Percentiles rank a stretch among this genome's conserved stretches.
These are phyloP conservation scores for Spinellus fusiger DNA, from an alignment of 192 early-diverging fungal genomes.

Conservation along the genomic window DNA sequence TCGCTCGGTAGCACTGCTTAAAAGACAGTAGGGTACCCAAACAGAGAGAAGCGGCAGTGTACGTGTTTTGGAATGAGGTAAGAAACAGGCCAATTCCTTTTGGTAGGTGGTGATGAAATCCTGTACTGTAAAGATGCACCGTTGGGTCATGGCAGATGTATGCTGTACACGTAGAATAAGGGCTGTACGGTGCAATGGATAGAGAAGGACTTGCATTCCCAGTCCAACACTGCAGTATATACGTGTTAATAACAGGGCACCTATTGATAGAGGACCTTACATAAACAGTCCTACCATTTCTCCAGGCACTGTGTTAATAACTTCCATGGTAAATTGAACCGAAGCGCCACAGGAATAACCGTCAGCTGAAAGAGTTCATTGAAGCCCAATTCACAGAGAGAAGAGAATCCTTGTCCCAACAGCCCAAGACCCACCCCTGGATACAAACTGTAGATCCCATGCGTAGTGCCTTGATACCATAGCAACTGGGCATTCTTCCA, in stretches of 20 bases:
- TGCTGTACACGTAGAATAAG: conserved; percentile 25
- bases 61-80: not conserved
- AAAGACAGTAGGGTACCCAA: conserved; percentile 27
- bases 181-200: conserved; percentile 26
- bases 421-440: conserved; percentile 31
- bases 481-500: not conserved
- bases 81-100: conserved; percentile 11
- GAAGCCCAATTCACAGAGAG: conserved; percentile 16
- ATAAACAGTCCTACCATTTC: not conserved
- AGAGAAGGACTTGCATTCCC: conserved; percentile 20
- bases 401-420: conserved; percentile 20
- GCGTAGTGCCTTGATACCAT: not conserved
- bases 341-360: not conserved
- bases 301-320: not conserved
- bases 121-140: not conserved
- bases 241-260: not conserved
- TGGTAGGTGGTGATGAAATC: conserved; percentile 16
- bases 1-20: conserved; percentile 18
- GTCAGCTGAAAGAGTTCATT: not conserved
- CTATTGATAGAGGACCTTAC: not conserved
- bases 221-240: not conserved
- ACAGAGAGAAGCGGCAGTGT: conserved; percentile 7
- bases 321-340: not conserved
- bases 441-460: conserved; percentile 22
- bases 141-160: conserved; percentile 1